These are phyloP conservation scores for Trypanosoma boissoni DNA, from an alignment of 208 protist species.

Conservation along the genomic window DNA sequence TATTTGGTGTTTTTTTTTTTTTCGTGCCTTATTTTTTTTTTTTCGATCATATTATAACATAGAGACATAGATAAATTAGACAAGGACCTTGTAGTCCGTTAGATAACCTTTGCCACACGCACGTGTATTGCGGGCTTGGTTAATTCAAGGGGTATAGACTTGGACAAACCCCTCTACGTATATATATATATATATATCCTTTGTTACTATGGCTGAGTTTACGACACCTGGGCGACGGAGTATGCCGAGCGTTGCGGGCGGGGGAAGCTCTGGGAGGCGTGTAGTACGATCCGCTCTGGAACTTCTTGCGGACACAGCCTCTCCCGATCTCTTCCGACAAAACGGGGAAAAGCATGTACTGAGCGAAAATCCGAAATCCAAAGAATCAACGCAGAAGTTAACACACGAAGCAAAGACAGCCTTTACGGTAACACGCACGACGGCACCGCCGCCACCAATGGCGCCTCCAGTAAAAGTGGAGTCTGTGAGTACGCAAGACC, in stretches of 20 bases:
- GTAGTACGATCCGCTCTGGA: conserved; percentile 79
- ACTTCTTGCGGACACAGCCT: conserved; percentile 48
- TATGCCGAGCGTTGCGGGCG: not conserved
- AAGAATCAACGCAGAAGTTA: conserved; percentile 9
- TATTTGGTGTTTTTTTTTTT: conserved; percentile 7
- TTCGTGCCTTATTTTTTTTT: conserved; percentile 1
- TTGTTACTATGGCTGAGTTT: conserved; percentile 14
- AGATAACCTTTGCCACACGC: no score
- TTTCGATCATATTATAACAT: not conserved
- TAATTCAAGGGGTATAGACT: no score
- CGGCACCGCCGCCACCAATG: conserved; percentile 12
- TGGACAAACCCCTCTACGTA: conserved; percentile 7
- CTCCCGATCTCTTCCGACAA: conserved; percentile 36
- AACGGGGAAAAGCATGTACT: not conserved
- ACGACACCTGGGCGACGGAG: conserved; percentile 15
- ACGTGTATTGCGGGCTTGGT: no score
- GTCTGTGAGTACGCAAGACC: not conserved
- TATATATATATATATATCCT: conserved; percentile 9
- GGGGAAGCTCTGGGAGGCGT: conserved; percentile 35
- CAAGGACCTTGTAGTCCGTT: no score
- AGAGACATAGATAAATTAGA: not conserved
- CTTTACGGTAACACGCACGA: conserved; percentile 39
- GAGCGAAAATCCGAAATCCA: not conserved
- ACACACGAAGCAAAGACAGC: conserved; percentile 25
- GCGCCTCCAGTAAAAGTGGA: not conserved